Evolutionary conservation across 768 basidiomycete species (phyloP), one percentile per base, ranked within the genome.

Genomic region (Boletus pseudopeckii): DNA sequence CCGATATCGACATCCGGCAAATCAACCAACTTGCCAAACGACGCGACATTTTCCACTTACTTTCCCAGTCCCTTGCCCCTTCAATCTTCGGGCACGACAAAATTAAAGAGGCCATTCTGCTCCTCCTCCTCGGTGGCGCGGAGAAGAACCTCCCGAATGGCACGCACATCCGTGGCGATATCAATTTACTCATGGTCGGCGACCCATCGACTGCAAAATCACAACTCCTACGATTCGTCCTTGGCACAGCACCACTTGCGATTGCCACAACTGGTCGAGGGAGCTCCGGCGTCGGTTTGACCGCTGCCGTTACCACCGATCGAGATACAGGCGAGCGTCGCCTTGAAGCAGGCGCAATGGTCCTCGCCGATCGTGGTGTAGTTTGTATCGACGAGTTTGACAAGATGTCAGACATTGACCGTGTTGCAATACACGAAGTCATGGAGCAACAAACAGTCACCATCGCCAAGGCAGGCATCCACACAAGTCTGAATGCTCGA

Each of bases 371-470:
- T 72, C 86, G 96, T 62, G 97, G 97, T 17, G 94, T 99, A 20
- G 96, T 99, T 42, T 99, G 97, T 71, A 98, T 99, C 63, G 97
- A 99, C 72, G 97, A 99, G 73, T 99, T 99, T 66, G 97, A 99
- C 80, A 99, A 99, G 72, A 98, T 99, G 97, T 95, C 92, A 26
- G 97, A 99, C 67, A 81, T 98, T 60, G 97, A 99, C 75, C 85
- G 97, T 60, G 96, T 98, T 18, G 96, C 97, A 33, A 99, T 99
- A 64, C 97, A 99, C 74, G 97, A 99, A 82, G 97, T 98, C 67
- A 99, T 99, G 97, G 97, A 98, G 69, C 96, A 98, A 71, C 97
- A 99, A 69, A 99, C 97, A 0, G 96, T 99, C 44, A 98, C 97
- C 9, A 99, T 99, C 59, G 97, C 97, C 45, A 99, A 99, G 66